Conservation (phyloP, 345 rosid species). For the Gossypium turneri region DNA sequence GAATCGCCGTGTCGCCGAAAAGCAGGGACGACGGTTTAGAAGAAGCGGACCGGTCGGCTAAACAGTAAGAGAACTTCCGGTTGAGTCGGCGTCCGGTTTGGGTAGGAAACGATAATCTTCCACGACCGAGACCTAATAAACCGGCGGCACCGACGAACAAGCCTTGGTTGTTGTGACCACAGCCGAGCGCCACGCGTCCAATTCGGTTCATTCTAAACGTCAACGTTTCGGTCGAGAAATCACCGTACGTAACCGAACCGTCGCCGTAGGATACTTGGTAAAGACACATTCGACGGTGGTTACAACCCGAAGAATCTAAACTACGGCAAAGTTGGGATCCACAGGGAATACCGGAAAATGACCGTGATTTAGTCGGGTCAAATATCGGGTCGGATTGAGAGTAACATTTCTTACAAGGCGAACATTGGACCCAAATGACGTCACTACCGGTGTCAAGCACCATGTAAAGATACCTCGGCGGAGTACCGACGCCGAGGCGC, state of each 20-base stretch:
- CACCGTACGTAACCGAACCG: slow-evolving; percentile 85
- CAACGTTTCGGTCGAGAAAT: slow-evolving; percentile 81
- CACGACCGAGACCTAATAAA: slow-evolving; percentile 85
- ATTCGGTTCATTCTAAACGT: slow-evolving; percentile 69
- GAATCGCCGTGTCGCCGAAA: slow-evolving; percentile 71
- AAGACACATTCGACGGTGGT: slow-evolving; percentile 47
- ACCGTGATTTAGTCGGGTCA: slow-evolving; percentile 68
- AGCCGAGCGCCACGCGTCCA: slow-evolving; percentile 69
- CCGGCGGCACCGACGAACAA: slow-evolving; percentile 93
- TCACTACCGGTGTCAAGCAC: slow-evolving; percentile 95
- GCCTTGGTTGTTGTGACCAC: slow-evolving; percentile 93
- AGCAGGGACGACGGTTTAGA: slow-evolving; percentile 73
- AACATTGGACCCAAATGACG: slow-evolving; percentile 89
- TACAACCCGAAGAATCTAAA: slow-evolving; percentile 61
- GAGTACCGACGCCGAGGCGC: slow-evolving; percentile 91
- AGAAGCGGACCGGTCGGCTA: slow-evolving; percentile 82
- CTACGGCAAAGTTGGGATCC: slow-evolving; percentile 54
- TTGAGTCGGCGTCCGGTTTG: slow-evolving; percentile 74
- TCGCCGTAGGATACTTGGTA: slow-evolving; percentile 94
- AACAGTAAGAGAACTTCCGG: slow-evolving; percentile 80
- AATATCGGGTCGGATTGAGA: slow-evolving; percentile 81
- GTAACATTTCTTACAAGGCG: slow-evolving; percentile 85
- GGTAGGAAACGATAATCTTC: slow-evolving; percentile 70
- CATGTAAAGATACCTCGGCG: slow-evolving; percentile 72
- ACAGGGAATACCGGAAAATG: slow-evolving; percentile 55